Base-by-base conservation (phyloP, 768 basidiomycete genomes). In the Rhizopogon vulgaris region DNA sequence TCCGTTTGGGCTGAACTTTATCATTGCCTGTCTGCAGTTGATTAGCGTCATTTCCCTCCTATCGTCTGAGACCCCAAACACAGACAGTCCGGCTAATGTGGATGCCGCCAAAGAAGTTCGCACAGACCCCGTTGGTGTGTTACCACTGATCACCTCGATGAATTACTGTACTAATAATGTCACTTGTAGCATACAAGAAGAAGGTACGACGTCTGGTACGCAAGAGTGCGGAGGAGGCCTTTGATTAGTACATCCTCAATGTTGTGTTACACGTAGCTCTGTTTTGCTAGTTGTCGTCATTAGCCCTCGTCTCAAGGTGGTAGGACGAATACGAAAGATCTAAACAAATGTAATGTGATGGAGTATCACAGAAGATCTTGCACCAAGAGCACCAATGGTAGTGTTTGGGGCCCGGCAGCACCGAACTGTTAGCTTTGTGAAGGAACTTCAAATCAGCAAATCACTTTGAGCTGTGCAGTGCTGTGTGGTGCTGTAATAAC, bases 31-130 rank as follows among this genome's bases (percentile, higher is more conserved):
- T 10, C 47, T 45, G 14, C 60, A 99, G 95, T 85, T 98, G 56
- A 69, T 99, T 63, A 94, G 91, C 62, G 95, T 98, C 57, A 97
- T 98, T 58, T 97, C 94, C 12, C 80, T 99, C 6, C 73, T 99
- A 38, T 96, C 94, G 14, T 90, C 91, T 51, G 90, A 98, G 63
- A 83, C 76, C 36, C 94, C 94, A 17, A 93, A 93, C 70, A 77
- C 85, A 55, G 91, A 94, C 69, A 94, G 93, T 56, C 94, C 94
- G 3, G 94, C 94, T 4, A 97, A 98, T 59, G 87, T 98, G 12
- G 94, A 98, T 62, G 94, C 96, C 0, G 95, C 96, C 18, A 91
- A 91, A 64, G 84, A 94, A 65, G 78, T 90, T 34, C 79, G 89
- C 58, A 82, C 75, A 25, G 79, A 89, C 61, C 66, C 76, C 17